Conservation (phyloP, 2,329 filamentous ascomycete genomes). For the Aspergillus melleus region DNA sequence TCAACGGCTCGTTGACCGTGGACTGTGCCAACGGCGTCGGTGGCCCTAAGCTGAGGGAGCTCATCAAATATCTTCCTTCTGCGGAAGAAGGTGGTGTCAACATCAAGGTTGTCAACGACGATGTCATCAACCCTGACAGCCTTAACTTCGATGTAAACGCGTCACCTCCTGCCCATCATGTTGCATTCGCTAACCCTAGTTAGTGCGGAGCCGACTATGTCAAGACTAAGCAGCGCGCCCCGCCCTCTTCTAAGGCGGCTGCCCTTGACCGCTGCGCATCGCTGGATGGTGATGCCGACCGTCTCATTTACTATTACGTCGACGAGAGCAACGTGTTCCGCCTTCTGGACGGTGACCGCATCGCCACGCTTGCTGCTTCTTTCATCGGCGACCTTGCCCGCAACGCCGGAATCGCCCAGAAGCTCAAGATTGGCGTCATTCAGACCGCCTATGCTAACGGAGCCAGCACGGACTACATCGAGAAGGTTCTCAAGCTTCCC, state of each 20-base stretch:
- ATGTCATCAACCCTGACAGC: slow-evolving; percentile 83
- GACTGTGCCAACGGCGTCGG: slow-evolving; percentile 98
- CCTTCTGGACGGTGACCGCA: slow-evolving; percentile 93
- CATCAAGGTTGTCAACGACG: slow-evolving; percentile 87
- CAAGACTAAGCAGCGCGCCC: slow-evolving; percentile 93
- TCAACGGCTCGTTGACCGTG: slow-evolving; percentile 73
- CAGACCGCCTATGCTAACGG: slow-evolving; percentile 99
- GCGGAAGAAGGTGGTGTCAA: slow-evolving; percentile 69
- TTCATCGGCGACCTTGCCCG: slow-evolving; percentile 89
- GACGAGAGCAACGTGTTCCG: slow-evolving; percentile 81
- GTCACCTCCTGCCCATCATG: slow-evolving; percentile 42
- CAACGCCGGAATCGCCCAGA: slow-evolving; percentile 73
- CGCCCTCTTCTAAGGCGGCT: slow-evolving; percentile 75
- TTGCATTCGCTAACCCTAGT: slow-evolving; percentile 17
- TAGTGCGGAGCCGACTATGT: slow-evolving; percentile 95
- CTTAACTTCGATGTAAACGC: slow-evolving; percentile 78
- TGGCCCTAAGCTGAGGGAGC: slow-evolving; percentile 81
- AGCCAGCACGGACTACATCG: slow-evolving; percentile 87
- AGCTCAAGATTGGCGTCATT: slow-evolving; percentile 88
- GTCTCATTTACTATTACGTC: slow-evolving; percentile 91
- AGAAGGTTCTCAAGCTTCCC: slow-evolving; percentile 81
- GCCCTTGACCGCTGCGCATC: slow-evolving; percentile 81
- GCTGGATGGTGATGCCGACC: slow-evolving; percentile 92
- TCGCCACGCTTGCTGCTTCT: slow-evolving; percentile 87
- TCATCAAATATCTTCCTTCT: slow-evolving; percentile 77